These are phyloP conservation scores for Prunus padus DNA, from an alignment of 306 rosid genomes.

Conservation along the genomic window DNA sequence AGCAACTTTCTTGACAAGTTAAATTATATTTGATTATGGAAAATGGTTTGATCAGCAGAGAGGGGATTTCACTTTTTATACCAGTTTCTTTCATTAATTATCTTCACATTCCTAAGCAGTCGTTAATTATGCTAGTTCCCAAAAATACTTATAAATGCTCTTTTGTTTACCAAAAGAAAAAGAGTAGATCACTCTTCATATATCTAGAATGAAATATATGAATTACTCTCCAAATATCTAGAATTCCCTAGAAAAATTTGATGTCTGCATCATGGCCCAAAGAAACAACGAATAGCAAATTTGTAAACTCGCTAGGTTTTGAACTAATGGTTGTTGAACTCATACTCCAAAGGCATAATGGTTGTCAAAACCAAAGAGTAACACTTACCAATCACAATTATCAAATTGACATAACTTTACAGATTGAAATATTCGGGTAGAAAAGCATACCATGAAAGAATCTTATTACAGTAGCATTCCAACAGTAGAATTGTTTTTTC, in stretches of 20 bases:
- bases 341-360: neutral
- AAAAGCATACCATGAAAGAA: constrained; percentile 71
- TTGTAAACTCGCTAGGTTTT: neutral
- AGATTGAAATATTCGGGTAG: neutral
- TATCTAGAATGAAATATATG: neutral
- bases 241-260: neutral
- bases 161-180: neutral
- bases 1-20: neutral
- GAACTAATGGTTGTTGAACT: neutral
- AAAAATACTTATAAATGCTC: neutral
- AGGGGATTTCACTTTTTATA: neutral
- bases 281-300: neutral
- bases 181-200: neutral
- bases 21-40: neutral
- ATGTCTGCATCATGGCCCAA: neutral
- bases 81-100: neutral
- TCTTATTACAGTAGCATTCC: constrained; percentile 72
- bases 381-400: neutral
- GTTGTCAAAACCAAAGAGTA: neutral
- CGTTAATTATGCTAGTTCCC: neutral
- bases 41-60: neutral
- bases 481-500: constrained; percentile 57
- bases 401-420: neutral
- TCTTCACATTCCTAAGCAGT: neutral
- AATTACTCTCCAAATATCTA: neutral